Conservation (phyloP, 441 rosid species). For the Macaranga tanarius region DNA sequence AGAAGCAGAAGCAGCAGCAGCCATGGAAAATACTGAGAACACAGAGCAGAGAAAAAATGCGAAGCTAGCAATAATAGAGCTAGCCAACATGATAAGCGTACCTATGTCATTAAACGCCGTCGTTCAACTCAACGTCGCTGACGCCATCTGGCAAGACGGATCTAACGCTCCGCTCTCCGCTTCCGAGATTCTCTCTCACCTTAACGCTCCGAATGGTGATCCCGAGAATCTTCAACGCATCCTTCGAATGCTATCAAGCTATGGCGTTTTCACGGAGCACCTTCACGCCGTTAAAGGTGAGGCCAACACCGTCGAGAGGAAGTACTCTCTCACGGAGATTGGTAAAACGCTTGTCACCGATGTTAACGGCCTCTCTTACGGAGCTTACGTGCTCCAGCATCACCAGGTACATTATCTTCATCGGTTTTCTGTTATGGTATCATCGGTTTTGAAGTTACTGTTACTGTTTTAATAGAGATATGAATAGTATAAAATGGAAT, state of each 20-base stretch:
- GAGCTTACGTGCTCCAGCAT: conserved; percentile 82
- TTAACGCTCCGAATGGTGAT: conserved; percentile 39
- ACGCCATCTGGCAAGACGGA: conserved; percentile 82
- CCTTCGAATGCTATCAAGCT: conserved; percentile 81
- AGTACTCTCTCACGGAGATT: conserved; percentile 63
- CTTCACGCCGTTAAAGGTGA: conserved; percentile 25
- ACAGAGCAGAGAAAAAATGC: conserved; percentile 54
- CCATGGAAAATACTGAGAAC: conserved; percentile 45
- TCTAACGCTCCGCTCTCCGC: conserved; percentile 70
- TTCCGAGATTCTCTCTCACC: conserved; percentile 58
- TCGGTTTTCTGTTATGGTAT: too few species aligned
- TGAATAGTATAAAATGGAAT: too few species aligned
- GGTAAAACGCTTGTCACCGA: conserved; percentile 83
- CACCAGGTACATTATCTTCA: conserved; percentile 52
- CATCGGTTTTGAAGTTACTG: too few species aligned
- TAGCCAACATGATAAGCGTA: conserved; percentile 88
- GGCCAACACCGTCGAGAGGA: conserved; percentile 27
- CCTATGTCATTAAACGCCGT: conserved; percentile 86
- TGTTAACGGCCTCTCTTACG: conserved; percentile 64
- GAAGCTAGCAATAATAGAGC: conserved; percentile 64
- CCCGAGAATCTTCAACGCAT: conserved; percentile 74
- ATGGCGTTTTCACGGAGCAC: conserved; percentile 70
- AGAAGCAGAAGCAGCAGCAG: not conserved
- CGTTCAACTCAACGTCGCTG: conserved; percentile 68
- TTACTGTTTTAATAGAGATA: too few species aligned